These are phyloP conservation scores for Ganoderma lucidum DNA, from an alignment of 1,284 basidiomycete species.

Conservation along the genomic window DNA sequence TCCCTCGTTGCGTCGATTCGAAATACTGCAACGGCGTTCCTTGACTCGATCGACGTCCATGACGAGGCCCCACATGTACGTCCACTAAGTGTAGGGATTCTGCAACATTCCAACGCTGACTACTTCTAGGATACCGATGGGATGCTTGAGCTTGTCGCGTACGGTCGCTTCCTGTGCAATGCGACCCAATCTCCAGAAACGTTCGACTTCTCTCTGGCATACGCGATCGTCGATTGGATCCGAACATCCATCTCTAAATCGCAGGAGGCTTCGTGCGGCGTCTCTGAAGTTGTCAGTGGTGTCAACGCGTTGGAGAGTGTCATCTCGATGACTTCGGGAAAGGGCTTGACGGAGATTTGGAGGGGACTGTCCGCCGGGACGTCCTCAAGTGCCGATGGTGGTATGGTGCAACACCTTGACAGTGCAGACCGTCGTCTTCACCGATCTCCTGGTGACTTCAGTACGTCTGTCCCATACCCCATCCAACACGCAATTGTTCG, in stretches of 20 bases:
- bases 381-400: background rate
- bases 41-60: background rate
- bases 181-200: conserved; percentile 9
- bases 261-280: background rate
- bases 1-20: conserved; percentile 18
- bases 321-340: conserved; percentile 32
- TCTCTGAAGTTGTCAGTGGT: background rate
- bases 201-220: conserved; percentile 35
- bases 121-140: conserved; percentile 21
- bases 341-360: conserved; percentile 34
- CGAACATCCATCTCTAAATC: conserved; percentile 12
- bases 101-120: background rate
- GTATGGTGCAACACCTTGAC: conserved; percentile 15
- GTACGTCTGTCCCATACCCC: conserved; percentile 8
- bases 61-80: conserved; percentile 11
- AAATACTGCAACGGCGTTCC: conserved; percentile 13
- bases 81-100: background rate
- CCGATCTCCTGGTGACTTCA: conserved; percentile 7
- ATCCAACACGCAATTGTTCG: background rate
- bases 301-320: conserved; percentile 8
- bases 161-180: conserved; percentile 25
- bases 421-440: conserved; percentile 9
- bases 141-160: conserved; percentile 18
- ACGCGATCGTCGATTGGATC: conserved; percentile 31
- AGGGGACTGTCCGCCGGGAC: conserved; percentile 11